Evolutionary conservation across 495 filamentous ascomycete genomes (phyloP), one percentile per base, ranked within the genome.

Genomic region (Talaromyces proteolyticus): DNA sequence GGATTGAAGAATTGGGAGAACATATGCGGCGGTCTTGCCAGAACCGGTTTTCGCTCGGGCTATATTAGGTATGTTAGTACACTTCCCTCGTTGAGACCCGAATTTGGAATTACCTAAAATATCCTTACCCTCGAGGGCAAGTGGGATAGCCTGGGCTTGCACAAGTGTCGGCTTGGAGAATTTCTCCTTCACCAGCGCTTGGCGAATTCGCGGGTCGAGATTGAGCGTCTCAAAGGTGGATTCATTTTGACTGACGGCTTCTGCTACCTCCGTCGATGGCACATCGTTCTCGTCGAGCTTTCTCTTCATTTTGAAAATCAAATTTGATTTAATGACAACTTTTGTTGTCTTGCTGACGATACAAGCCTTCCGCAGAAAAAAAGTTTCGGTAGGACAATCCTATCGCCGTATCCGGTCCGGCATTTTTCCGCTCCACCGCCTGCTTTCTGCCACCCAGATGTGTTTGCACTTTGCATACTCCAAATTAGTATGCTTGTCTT

Each of bases 1-100:
- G 19, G 76, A 73, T 54, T 95, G 85, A 36, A 97, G 67, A 36
- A 96, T 77, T 1, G 93, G 93, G 21, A 97, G 77, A n/a, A 96
- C 74, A 67, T 98, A 98, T 45, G 93, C 93, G n/a, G 88, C 87
- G 4, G 93, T 98, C 70, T 98, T 98, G 42, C 93, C 92, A 17
- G 90, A 93, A 22, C 91, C 91, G 17, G 91, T 96, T 67, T 90
- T 93, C 38, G 92, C 86, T 55, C 88, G 88, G 45, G 89, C 83
- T 82, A 45, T 40, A 34, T 17, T 22, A 20, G 17, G 48, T 0
- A 21, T 52, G 4, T 44, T 58, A 17, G 48, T 50, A 3, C 48
- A 22, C 21, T 45, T n/a, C 6, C 2, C 23, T 1, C 21, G 42
- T 17, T 3, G 16, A 12, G 44, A 18, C 19, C 42, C 16, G 3